Evolutionary conservation across 352 stramenopile genomes (phyloP).

Genomic region (Hyaloperonospora brassicae): DNA sequence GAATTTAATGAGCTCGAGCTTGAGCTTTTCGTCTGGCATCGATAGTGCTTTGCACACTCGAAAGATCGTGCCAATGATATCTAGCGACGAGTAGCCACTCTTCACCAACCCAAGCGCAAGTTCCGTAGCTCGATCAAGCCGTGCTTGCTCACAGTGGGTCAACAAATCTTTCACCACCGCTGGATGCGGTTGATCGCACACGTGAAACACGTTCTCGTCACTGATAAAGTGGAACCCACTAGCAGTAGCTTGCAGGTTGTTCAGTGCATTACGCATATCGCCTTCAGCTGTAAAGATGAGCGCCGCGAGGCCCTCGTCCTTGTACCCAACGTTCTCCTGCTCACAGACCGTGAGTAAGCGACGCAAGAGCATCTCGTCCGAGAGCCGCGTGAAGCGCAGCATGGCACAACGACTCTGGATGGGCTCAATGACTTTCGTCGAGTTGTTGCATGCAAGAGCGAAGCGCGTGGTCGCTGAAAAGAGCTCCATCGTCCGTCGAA

Average conservation of each 20-base stretch:
- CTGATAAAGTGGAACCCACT: slow-evolving; percentile 94
- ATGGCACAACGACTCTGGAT: slow-evolving; percentile 98
- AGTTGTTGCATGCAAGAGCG: slow-evolving; percentile 97
- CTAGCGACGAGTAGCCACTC: slow-evolving; percentile 91
- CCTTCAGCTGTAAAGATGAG: slow-evolving; percentile 99
- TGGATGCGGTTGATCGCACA: slow-evolving; percentile 95
- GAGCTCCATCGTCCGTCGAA: slow-evolving; percentile 98
- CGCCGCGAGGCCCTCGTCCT: slow-evolving; percentile 91
- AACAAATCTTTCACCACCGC: slow-evolving; percentile 64
- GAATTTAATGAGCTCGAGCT: slow-evolving; percentile 89
- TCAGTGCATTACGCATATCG: slow-evolving; percentile 98
- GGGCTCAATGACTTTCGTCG: slow-evolving; percentile 99
- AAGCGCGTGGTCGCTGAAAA: slow-evolving; percentile 97
- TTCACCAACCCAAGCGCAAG: slow-evolving; percentile 65
- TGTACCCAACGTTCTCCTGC: slow-evolving; percentile 82
- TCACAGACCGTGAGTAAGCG: slow-evolving; percentile 91
- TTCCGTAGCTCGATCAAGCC: slow-evolving; percentile 82
- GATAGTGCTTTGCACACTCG: slow-evolving; percentile 88
- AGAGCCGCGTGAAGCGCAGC: slow-evolving; percentile 93
- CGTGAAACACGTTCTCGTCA: slow-evolving; percentile 93
- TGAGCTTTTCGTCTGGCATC: slow-evolving; percentile 73
- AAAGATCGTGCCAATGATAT: slow-evolving; percentile 98
- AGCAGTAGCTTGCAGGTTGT: slow-evolving; percentile 97
- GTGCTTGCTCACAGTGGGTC: slow-evolving; percentile 54
- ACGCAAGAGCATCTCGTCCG: slow-evolving; percentile 93